Evolutionary conservation across 768 basidiomycete genomes (phyloP).

Genomic region (Collybia nuda): DNA sequence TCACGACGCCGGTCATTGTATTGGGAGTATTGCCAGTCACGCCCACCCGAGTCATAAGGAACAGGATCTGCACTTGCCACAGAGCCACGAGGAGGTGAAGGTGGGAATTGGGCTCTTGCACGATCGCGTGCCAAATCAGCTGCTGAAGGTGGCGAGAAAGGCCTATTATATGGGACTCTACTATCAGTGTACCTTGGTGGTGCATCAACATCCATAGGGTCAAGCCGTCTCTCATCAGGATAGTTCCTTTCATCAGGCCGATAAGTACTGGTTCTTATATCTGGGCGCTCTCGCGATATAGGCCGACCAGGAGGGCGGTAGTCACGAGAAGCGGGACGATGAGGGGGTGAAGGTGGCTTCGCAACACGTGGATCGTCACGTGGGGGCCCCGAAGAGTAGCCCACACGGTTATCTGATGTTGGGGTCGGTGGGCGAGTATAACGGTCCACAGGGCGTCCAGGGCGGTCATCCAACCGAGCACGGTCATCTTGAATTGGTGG

Average conservation of each 20-base stretch:
- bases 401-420: conserved; percentile 9
- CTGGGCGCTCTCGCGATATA: conserved; percentile 31
- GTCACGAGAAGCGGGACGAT: conserved; percentile 27
- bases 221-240: conserved; percentile 34
- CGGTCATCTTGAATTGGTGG: conserved; percentile 16
- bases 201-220: conserved; percentile 31
- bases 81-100: conserved; percentile 25
- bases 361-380: conserved; percentile 31
- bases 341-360: conserved; percentile 23
- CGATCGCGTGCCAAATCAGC: conserved; percentile 30
- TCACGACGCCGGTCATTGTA: conserved; percentile 23
- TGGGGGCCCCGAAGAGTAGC: conserved; percentile 19
- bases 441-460: conserved; percentile 10
- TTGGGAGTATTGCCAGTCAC: conserved; percentile 27
- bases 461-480: conserved; percentile 20
- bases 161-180: conserved; percentile 22
- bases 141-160: conserved; percentile 31
- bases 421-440: conserved; percentile 15
- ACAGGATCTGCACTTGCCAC: conserved; percentile 21
- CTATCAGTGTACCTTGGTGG: conserved; percentile 33
- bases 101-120: conserved; percentile 26
- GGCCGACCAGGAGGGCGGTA: conserved; percentile 19
- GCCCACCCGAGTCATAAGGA: conserved; percentile 25
- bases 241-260: conserved; percentile 38
- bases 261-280: conserved; percentile 23